Evolutionary conservation across 1,139 yeast species (phyloP), one percentile per base, ranked within the genome.

Genomic region (Suhomyces yuchorum): DNA sequence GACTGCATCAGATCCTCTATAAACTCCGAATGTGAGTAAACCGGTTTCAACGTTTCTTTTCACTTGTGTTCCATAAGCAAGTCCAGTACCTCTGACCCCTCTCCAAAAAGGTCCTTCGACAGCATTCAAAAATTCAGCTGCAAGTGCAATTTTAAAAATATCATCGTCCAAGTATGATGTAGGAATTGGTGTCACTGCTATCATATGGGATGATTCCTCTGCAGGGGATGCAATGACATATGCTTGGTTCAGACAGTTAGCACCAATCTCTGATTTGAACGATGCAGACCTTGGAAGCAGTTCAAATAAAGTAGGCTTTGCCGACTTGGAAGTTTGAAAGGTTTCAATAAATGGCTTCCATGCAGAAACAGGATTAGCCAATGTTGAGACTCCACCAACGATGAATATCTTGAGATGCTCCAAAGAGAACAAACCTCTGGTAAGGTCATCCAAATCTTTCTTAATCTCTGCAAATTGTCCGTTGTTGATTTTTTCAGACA

Each of bases 91-190:
- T 67, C 99, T 81, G 36, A 95, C 88, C 43, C 95, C 96, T 61
- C 91, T 81, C 98, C 99, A 93, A 56, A 93, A 85, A 34, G 99
- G 98, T 1, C 99, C 99, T 66, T 95, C 99, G 20, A 90, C 90
- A 24, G 92, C 87, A 56, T 85, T 86, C 51, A 95, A 73, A 60
- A 85, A 87, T 50, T 87, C 92, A 9, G 87, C 77, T 7, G 93
- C 90, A 18, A 93, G 75, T 0, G 85, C 78, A 41, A 93, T 77
- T 23, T 85, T 84, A 46, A 87, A 84, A 36, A 84, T 73, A 58
- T 92, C 97, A 14, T 79, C 78, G 48, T 86, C 77, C 24, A 75
- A 65, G 59, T 85, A 89, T 53, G 83, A 82, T 9, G 80, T 71
- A 1, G 95, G 90, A 12, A 87, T 81, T 11, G 73, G 71, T 0